Percentiles rank a stretch among this genome's conserved stretches.
phyloP scores from a whole-genome alignment of 1,139 yeast species.

The Kurtzmaniella quercitrusa region DNA sequence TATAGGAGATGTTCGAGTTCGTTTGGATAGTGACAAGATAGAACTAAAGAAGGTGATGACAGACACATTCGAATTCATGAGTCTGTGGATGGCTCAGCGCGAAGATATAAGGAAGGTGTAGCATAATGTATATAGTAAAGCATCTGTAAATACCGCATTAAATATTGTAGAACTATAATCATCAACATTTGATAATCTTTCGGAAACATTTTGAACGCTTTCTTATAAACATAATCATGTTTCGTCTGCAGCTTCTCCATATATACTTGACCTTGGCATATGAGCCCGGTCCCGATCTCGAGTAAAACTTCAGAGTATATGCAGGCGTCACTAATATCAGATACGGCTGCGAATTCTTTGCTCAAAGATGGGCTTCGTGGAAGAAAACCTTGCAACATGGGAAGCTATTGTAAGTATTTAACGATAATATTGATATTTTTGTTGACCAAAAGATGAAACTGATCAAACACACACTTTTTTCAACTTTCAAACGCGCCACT shows the following conservation, averaged over 20 bases:
- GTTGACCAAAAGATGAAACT: no score
- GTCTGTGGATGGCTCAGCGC: slow-evolving; percentile 19
- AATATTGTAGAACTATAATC: no score
- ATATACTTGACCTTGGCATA: no score
- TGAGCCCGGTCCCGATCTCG: no score
- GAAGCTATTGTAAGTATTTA: slow-evolving; percentile 13
- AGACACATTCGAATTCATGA: slow-evolving; percentile 22
- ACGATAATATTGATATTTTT: not conserved
- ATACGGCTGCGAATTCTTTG: slow-evolving; percentile 4
- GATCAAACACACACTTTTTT: no score
- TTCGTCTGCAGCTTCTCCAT: no score
- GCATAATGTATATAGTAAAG: slow-evolving; percentile 8
- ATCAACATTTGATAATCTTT: no score
- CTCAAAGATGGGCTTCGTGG: slow-evolving; percentile 8
- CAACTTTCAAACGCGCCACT: not conserved
- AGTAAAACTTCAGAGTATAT: no score
- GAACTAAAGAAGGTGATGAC: slow-evolving; percentile 19
- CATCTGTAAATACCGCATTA: not conserved
- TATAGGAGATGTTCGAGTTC: slow-evolving; percentile 30
- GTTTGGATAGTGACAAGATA: slow-evolving; percentile 27
- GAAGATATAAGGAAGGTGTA: slow-evolving; percentile 8
- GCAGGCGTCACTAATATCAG: not conserved
- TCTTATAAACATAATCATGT: no score
- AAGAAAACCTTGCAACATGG: slow-evolving; percentile 13
- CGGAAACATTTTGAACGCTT: no score